Conservation (phyloP, 176 grass and related monocot genomes). For the Rhipidocladum racemiflorum region DNA sequence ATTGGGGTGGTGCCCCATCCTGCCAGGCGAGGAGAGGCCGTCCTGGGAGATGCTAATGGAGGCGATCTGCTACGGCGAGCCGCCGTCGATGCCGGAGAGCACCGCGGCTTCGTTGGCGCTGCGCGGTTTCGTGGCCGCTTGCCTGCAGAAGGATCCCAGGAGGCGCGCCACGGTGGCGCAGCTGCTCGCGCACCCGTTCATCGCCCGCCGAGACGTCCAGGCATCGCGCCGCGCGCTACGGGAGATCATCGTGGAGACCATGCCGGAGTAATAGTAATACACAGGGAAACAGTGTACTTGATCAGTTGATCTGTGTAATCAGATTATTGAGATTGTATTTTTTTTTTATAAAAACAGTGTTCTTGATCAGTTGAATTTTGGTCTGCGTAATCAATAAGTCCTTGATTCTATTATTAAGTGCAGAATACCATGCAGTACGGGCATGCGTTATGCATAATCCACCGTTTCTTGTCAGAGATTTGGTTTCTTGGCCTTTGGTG, state of each 20-base stretch:
- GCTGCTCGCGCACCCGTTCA: conserved; percentile 48
- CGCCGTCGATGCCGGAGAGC: neutral
- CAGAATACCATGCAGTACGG: too few species aligned
- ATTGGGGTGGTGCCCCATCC: conserved; percentile 28
- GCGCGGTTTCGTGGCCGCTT: conserved; percentile 31
- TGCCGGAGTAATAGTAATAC: neutral
- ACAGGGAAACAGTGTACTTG: conserved; percentile 4
- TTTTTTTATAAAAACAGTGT: too few species aligned
- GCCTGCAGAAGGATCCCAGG: conserved; percentile 46
- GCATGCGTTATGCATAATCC: too few species aligned
- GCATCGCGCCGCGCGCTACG: conserved; percentile 19
- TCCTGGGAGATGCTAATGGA: conserved; percentile 22
- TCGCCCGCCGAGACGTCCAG: neutral
- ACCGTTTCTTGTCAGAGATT: too few species aligned
- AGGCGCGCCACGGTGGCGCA: conserved; percentile 38
- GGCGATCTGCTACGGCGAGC: conserved; percentile 44
- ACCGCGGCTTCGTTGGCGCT: conserved; percentile 28
- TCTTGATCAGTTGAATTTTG: neutral
- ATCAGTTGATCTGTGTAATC: neutral
- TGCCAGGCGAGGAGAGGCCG: neutral
- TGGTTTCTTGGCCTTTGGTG: too few species aligned
- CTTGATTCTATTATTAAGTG: too few species aligned
- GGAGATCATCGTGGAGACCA: conserved; percentile 26
- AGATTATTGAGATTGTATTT: neutral
- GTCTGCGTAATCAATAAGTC: too few species aligned